These are phyloP conservation scores for Lactarius vividus DNA, from an alignment of 768 basidiomycete species.

Conservation along the genomic window DNA sequence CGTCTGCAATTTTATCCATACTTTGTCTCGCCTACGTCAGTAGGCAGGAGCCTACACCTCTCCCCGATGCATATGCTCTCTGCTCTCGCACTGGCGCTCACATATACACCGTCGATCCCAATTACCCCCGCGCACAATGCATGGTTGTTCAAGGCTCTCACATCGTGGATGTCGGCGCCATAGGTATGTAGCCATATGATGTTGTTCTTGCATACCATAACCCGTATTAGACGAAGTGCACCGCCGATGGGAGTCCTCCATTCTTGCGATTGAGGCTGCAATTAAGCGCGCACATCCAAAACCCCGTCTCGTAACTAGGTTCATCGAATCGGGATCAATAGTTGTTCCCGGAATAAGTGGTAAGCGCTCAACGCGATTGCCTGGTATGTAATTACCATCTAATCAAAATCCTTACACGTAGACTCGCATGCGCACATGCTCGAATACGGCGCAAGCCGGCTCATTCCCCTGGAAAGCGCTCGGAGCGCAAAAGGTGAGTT, in stretches of 20 bases:
- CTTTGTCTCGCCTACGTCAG: conserved; percentile 25
- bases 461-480: conserved; percentile 63
- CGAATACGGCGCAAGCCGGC: conserved; percentile 68
- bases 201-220: conserved; percentile 7
- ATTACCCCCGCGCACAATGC: conserved; percentile 55
- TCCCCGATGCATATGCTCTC: conserved; percentile 50
- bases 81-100: conserved; percentile 52
- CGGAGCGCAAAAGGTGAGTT: conserved; percentile 52
- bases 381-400: conserved; percentile 23
- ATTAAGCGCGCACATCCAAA: conserved; percentile 29
- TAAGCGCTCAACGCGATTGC: conserved; percentile 35
- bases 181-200: conserved; percentile 43
- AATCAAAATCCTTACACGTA: conserved; percentile 32
- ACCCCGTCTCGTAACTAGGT: conserved; percentile 42
- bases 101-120: conserved; percentile 67
- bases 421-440: conserved; percentile 80
- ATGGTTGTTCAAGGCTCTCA: conserved; percentile 52
- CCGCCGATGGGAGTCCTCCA: conserved; percentile 38
- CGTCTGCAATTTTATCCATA: conserved; percentile 30
- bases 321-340: conserved; percentile 54
- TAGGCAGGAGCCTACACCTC: conserved; percentile 9
- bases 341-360: conserved; percentile 73
- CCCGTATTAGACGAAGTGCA: conserved; percentile 42
- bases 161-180: conserved; percentile 54
- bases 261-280: conserved; percentile 27